Evolutionary conservation across 495 filamentous ascomycete genomes (phyloP).

Genomic region (Daldinia concentrica): DNA sequence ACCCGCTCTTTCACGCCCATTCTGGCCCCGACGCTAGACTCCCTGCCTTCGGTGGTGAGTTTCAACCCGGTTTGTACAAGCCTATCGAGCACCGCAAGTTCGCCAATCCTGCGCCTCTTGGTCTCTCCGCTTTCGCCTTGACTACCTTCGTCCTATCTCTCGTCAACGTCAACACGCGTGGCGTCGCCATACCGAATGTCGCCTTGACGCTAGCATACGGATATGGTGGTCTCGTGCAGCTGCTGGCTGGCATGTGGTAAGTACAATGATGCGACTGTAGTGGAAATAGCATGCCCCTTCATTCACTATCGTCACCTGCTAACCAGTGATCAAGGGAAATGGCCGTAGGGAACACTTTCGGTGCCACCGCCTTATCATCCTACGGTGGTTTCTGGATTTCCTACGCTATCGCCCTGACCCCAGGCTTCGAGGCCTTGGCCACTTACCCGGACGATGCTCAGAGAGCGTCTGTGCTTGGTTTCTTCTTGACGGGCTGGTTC

Average conservation of each 20-base stretch:
- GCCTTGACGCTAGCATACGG: slow-evolving; percentile 76
- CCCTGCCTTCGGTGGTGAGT: slow-evolving; percentile 92
- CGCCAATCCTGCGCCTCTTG: slow-evolving; percentile 87
- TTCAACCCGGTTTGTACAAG: slow-evolving; percentile 93
- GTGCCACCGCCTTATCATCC: slow-evolving; percentile 94
- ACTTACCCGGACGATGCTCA: slow-evolving; percentile 53
- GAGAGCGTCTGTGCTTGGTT: slow-evolving; percentile 71
- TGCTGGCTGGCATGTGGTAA: slow-evolving; percentile 97
- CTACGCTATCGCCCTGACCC: slow-evolving; percentile 88
- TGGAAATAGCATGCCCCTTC: not conserved
- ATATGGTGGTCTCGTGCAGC: slow-evolving; percentile 89
- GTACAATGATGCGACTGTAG: slow-evolving; percentile 49
- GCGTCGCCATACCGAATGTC: slow-evolving; percentile 69
- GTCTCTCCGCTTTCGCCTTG: slow-evolving; percentile 88
- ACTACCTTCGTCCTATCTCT: slow-evolving; percentile 92
- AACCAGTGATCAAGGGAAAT: slow-evolving; percentile 78
- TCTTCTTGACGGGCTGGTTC: slow-evolving; percentile 95
- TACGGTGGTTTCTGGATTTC: slow-evolving; percentile 98
- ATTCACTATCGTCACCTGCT: not conserved
- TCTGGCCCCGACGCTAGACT: slow-evolving; percentile 66
- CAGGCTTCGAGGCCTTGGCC: slow-evolving; percentile 70
- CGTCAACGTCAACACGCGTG: slow-evolving; percentile 78
- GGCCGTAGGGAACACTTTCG: slow-evolving; percentile 97
- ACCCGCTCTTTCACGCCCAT: slow-evolving; percentile 77
- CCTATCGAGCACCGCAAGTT: slow-evolving; percentile 80